Evolutionary conservation across 768 basidiomycete species (phyloP).

Genomic region (Cytidiella melzeri): DNA sequence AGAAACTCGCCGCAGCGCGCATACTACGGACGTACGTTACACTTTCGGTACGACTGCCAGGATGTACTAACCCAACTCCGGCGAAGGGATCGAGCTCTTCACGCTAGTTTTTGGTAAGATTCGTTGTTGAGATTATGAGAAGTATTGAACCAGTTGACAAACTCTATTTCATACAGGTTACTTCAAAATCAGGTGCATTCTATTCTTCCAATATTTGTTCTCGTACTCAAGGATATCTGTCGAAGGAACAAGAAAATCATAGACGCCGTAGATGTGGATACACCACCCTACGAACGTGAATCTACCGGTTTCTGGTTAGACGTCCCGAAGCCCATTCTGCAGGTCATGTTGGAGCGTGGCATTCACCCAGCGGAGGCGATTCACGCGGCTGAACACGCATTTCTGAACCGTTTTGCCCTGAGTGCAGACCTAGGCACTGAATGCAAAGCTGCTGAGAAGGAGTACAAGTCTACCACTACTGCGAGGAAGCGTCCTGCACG

Average conservation of each 20-base stretch:
- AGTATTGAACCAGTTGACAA: too few relatives aligned
- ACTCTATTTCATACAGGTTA: slow-evolving; percentile 44
- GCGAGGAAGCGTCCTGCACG: slow-evolving; percentile 64
- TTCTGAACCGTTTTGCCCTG: slow-evolving; percentile 71
- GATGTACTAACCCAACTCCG: too few relatives aligned
- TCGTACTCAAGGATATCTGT: slow-evolving; percentile 1
- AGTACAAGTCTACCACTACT: slow-evolving; percentile 48
- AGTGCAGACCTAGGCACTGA: slow-evolving; percentile 71
- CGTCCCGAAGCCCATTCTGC: slow-evolving; percentile 47
- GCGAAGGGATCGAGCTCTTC: slow-evolving; percentile 53
- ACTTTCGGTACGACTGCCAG: slow-evolving; percentile 10
- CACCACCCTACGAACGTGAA: slow-evolving; percentile 68
- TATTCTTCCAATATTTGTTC: background rate
- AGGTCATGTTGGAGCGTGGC: slow-evolving; percentile 44
- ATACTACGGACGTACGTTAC: slow-evolving; percentile 58
- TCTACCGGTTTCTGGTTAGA: slow-evolving; percentile 80
- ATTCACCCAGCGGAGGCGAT: slow-evolving; percentile 75
- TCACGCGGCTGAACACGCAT: slow-evolving; percentile 80
- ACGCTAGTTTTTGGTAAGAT: slow-evolving; percentile 72
- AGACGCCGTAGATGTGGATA: slow-evolving; percentile 73
- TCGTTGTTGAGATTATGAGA: background rate
- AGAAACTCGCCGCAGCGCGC: slow-evolving; percentile 46
- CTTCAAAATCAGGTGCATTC: slow-evolving; percentile 62
- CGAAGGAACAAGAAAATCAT: slow-evolving; percentile 60
- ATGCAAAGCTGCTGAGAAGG: slow-evolving; percentile 76